Base-by-base conservation (phyloP, 352 stramenopile species). In the Phytophthora quininea region DNA sequence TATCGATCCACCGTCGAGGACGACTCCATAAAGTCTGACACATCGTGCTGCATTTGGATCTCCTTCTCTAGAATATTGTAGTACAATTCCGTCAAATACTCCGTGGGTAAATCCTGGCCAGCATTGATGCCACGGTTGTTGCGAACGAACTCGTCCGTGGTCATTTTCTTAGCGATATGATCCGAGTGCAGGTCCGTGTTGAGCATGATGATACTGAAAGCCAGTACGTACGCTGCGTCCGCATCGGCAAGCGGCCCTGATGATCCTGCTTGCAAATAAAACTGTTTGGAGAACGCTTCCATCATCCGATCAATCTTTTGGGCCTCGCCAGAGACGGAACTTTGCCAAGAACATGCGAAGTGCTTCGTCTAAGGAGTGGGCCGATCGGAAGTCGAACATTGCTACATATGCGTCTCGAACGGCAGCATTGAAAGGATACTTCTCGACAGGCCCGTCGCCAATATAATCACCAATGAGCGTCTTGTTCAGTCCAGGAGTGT, bases 171-270 rank as follows among this genome's bases (percentile, higher is more conserved):
- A 4, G 81, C 73, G 42, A 96, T 94, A 43, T 95, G 84, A 32
- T 95, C 85, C 58, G 82, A 98, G 75, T 99, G 98, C 62, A 99
- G 70, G 64, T 99, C 98, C n/a, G 97, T 99, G 77, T 99, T 99
- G 27, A 99, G 82, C 96, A 99, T 99, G 54, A 99, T 99, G 64
- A 99, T 98, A 46, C 97, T 97, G 83, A 99, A 99, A 9, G 96
- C 92, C 32, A 99, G 76, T 27, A 99, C 88, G 60, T 98, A 99
- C 3, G 96, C 97, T 30, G 96, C 92, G 69, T 99, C 97, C 9
- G 86, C 95, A 31, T 93, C 80, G 19, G 90, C 72, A 29, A 95
- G 62, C n/a, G 84, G 76, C 2, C 79, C 68, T 1, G 72, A 79
- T 49, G 88, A 71, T 19, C 73, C 79, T 66, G 83, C 82, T 71